Conservation (phyloP, 257 asterid species). For the Ajuga chamaepitys region DNA sequence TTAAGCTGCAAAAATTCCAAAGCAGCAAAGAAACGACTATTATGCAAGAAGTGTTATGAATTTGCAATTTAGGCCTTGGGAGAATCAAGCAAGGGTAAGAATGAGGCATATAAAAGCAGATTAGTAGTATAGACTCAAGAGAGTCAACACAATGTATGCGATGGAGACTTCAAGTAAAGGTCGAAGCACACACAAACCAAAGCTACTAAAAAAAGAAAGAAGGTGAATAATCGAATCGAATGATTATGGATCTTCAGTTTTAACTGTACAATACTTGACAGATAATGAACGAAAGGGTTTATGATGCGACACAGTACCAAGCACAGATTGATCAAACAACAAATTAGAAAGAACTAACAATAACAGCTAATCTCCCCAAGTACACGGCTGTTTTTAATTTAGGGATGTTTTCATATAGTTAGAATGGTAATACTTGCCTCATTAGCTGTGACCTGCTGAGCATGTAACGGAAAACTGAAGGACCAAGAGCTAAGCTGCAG, state of each 20-base stretch:
- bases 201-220: background rate
- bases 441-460: conserved; percentile 45
- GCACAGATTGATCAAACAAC: background rate
- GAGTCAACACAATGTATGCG: background rate
- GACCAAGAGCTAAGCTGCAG: conserved; percentile 93
- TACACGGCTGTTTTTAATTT: background rate
- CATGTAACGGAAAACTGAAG: conserved; percentile 58
- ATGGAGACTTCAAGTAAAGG: background rate
- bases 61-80: background rate
- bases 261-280: background rate
- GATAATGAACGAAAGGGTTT: background rate
- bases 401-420: background rate
- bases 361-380: background rate
- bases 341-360: background rate
- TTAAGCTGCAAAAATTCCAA: conserved; percentile 52
- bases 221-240: background rate
- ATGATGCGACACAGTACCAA: background rate
- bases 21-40: background rate
- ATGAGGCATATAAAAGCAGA: background rate
- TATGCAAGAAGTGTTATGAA: background rate
- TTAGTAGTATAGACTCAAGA: background rate
- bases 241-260: background rate
- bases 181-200: background rate
- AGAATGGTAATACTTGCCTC: conserved; percentile 46
- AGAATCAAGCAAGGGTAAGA: background rate